phyloP scores from a whole-genome alignment of 23 red algal species.

The Agarophyton chilense region DNA sequence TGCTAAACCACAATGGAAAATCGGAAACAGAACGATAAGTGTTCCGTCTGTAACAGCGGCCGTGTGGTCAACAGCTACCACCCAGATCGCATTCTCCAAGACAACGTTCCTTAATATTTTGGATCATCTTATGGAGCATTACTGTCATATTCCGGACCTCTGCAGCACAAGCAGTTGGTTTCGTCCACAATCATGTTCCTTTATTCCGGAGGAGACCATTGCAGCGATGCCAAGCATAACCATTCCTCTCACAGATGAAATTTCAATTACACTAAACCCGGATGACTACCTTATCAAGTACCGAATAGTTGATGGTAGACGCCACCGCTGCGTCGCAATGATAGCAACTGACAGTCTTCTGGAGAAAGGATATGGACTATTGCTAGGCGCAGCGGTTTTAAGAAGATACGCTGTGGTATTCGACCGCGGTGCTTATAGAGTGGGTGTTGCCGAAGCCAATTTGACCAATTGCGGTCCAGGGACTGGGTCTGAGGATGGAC shows the following conservation, averaged over 20 bases:
- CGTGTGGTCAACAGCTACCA: constrained; percentile 61
- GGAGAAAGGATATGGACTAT: constrained; percentile 32
- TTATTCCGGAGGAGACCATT: constrained; percentile 36
- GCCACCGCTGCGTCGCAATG: constrained; percentile 59
- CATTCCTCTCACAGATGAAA: constrained; percentile 8
- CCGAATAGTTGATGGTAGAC: constrained; percentile 10
- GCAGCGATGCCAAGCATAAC: constrained; percentile 59
- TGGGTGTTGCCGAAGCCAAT: constrained; percentile 52
- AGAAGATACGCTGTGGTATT: constrained; percentile 51
- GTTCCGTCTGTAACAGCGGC: constrained; percentile 35
- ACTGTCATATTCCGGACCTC: constrained; percentile 55
- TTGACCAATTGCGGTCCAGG: constrained; percentile 20
- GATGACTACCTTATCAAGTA: constrained; percentile 67
- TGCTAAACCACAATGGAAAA: constrained; percentile 25
- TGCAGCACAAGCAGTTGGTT: constrained; percentile 57
- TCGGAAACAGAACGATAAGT: constrained; percentile 27
- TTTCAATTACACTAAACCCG: constrained; percentile 42
- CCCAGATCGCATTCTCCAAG: constrained; percentile 35
- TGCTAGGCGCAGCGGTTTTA: constrained; percentile 58
- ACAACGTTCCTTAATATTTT: constrained; percentile 53
- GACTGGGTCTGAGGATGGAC: constrained; percentile 33
- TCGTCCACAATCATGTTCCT: constrained; percentile 54
- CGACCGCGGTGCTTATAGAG: constrained; percentile 27
- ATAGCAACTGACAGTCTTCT: constrained; percentile 55
- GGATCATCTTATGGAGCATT: constrained; percentile 42